Base-by-base conservation (phyloP, 257 asterid species). In the Handroanthus guayacan region DNA sequence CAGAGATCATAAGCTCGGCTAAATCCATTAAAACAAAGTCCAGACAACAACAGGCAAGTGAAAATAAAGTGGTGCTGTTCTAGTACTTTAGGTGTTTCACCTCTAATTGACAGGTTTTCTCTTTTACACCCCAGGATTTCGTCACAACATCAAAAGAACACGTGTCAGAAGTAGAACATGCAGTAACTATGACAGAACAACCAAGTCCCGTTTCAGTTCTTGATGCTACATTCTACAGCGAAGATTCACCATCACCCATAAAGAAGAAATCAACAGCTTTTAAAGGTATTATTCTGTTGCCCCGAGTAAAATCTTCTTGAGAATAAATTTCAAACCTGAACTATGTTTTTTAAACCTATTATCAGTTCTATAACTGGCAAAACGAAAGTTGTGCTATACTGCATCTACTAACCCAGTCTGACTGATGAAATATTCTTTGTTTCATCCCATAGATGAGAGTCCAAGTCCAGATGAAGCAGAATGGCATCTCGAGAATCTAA, bases 161-260 rank as follows among this genome's bases (percentile, higher is more conserved):
- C 67, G 75, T 54, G 67, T 68, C 84, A 69, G 66, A 81, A 61
- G 84, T 81, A 71, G 87, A 84, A 74, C 79, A 76, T 39, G 65
- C 77, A 45, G 81, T 78, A 37, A 60, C 82, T 67, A 81, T 80
- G 62, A 60, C 61, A 31, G 98, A 94, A 82, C 97, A 89, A 73
- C 98, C 98, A 72, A 94, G 97, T 79, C 97, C 98, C 6, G 89
- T 90, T 75, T 89, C 97, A 62, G 97, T 94, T 74, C 97, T 94
- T 65, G 95, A 92, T 55, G 81, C 90, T 52, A 20, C 90, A 83
- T 92, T 92, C 81, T 89, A 78, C 72, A 56, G 75, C 60, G 98
- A 94, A 78, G 97, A 87, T 67, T 83, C 90, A 75, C 94, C 92
- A 41, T 91, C 97, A 64, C 98, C 97, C 3, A 87, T 94, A 80